Evolutionary conservation across 768 basidiomycete species (phyloP).

Genomic region (Rhodocollybia butyracea): DNA sequence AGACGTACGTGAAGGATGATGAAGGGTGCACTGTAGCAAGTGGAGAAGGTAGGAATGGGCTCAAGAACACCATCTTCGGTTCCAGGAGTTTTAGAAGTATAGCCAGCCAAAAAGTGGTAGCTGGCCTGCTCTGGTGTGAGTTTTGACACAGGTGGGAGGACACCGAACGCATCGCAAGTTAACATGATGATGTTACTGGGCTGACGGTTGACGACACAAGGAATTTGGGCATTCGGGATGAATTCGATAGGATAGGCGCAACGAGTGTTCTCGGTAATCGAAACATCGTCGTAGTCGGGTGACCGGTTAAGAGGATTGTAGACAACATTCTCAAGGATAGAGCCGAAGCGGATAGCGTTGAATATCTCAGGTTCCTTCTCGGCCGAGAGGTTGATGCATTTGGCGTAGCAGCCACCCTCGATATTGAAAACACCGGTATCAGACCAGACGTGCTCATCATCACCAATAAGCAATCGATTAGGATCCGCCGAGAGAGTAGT

Average conservation of each 20-base stretch:
- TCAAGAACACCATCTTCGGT: constrained; percentile 98
- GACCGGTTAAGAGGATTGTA: constrained; percentile 80
- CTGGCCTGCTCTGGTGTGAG: constrained; percentile 92
- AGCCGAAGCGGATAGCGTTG: constrained; percentile 91
- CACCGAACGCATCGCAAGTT: constrained; percentile 97
- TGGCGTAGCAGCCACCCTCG: constrained; percentile 99
- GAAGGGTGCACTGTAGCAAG: constrained; percentile 99
- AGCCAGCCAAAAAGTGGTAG: constrained; percentile 97
- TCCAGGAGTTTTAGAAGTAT: constrained; percentile 98
- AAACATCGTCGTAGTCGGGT: constrained; percentile 94
- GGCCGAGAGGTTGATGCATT: constrained; percentile 92
- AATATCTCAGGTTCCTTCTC: constrained; percentile 99
- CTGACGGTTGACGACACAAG: constrained; percentile 82
- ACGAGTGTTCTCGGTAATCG: constrained; percentile 98
- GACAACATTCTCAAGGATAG: constrained; percentile 98
- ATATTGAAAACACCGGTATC: constrained; percentile 99
- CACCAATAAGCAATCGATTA: constrained; percentile 89
- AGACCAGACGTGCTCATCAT: constrained; percentile 99
- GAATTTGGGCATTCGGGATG: constrained; percentile 94
- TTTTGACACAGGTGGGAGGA: constrained; percentile 92
- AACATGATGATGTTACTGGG: constrained; percentile 96
- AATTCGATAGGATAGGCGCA: constrained; percentile 99
- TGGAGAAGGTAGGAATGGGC: constrained; percentile 98
- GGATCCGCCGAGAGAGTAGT: constrained; percentile 98
- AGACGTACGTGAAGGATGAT: constrained; percentile 85